phyloP scores from a whole-genome alignment of 179 eudicot genomes.

The Amaranthus tricolor region DNA sequence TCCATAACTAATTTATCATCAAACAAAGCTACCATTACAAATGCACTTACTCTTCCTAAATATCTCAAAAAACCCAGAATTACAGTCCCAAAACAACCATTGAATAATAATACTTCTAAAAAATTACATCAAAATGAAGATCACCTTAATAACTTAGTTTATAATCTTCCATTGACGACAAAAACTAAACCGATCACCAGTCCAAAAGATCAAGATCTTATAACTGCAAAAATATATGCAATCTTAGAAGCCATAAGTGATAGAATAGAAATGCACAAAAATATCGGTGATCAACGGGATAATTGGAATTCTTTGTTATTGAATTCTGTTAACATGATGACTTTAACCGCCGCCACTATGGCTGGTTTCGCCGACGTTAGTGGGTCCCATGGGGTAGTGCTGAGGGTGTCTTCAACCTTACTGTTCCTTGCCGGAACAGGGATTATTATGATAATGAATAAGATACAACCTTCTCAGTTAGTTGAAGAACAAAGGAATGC shows the following conservation, averaged over 20 bases:
- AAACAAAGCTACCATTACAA: background rate
- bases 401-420: slow-evolving; percentile 26
- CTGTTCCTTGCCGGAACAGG: slow-evolving; percentile 30
- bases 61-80: slow-evolving; percentile 1
- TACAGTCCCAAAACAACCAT: background rate
- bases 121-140: background rate
- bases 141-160: background rate
- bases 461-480: slow-evolving; percentile 44
- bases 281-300: slow-evolving; percentile 39
- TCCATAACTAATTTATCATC: background rate
- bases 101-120: background rate
- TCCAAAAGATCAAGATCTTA: background rate
- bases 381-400: background rate
- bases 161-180: background rate
- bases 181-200: background rate
- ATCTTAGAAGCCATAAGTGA: slow-evolving; percentile 31
- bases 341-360: slow-evolving; percentile 42
- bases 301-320: slow-evolving; percentile 45
- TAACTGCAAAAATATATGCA: slow-evolving; percentile 15
- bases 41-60: background rate
- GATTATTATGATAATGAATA: slow-evolving; percentile 31
- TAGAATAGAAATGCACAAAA: slow-evolving; percentile 48
- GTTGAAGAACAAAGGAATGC: slow-evolving; percentile 54
- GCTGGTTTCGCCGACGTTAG: slow-evolving; percentile 20
- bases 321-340: slow-evolving; percentile 44